phyloP scores from a whole-genome alignment of 768 basidiomycete species.

The Tricholoma bakamatsutake region DNA sequence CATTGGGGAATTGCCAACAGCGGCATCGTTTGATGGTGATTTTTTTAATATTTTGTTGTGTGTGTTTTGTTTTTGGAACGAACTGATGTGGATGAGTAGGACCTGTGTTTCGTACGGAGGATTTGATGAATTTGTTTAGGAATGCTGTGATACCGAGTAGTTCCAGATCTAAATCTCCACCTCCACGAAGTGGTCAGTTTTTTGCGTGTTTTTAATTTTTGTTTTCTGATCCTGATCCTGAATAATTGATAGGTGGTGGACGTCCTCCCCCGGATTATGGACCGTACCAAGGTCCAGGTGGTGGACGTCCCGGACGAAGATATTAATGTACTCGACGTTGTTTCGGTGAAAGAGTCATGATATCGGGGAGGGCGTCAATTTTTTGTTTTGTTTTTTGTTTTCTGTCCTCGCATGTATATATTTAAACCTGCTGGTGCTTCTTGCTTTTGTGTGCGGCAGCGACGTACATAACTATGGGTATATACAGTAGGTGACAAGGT shows the following conservation, averaged over 20 bases:
- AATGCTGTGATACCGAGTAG: constrained; percentile 75
- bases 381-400: too few relatives aligned
- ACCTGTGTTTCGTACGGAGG: constrained; percentile 85
- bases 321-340: too few relatives aligned
- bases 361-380: too few relatives aligned
- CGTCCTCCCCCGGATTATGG: constrained; percentile 84
- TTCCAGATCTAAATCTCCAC: constrained; percentile 49
- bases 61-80: too few relatives aligned
- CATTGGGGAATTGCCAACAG: constrained; percentile 69
- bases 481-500: too few relatives aligned
- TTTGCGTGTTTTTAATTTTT: too few relatives aligned
- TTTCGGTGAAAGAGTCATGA: too few relatives aligned
- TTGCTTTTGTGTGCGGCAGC: too few relatives aligned
- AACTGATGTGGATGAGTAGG: constrained; percentile 39
- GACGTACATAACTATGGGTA: too few relatives aligned
- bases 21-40: constrained; percentile 80
- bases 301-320: constrained; percentile 23
- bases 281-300: constrained; percentile 72
- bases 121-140: constrained; percentile 80
- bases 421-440: not conserved
- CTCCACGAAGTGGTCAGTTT: constrained; percentile 44
- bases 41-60: constrained; percentile 9
- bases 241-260: too few relatives aligned
- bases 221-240: too few relatives aligned
- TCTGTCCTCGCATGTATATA: not conserved